Conservation (phyloP, 75 land plant species). For the Pseudotsuga menziesii region DNA sequence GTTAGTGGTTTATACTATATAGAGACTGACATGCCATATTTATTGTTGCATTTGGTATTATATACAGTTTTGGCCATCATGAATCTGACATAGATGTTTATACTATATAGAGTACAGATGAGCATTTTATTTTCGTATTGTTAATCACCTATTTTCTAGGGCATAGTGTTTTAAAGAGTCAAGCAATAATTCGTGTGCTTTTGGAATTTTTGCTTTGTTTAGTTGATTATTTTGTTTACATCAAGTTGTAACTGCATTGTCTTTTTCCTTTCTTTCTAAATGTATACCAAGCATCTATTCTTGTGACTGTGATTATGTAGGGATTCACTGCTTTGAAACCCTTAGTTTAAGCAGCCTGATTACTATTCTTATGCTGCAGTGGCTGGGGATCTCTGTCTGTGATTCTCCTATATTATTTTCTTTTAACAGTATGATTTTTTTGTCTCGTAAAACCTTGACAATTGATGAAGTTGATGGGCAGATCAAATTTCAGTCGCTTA, state of each 20-base stretch:
- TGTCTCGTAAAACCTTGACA: not conserved
- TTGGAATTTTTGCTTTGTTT: no score
- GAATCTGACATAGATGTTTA: not conserved
- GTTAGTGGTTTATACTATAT: not conserved
- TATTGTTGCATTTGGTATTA: not conserved
- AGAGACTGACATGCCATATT: not conserved
- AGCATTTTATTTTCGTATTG: no score
- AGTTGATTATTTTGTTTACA: no score
- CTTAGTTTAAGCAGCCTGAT: not conserved
- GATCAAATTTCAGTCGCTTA: constrained; percentile 64
- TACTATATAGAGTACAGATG: no score
- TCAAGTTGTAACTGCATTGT: no score
- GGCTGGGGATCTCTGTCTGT: not conserved
- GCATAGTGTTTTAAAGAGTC: no score
- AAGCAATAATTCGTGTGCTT: no score
- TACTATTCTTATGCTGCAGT: not conserved
- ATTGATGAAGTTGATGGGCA: constrained; percentile 23
- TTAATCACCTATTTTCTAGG: no score
- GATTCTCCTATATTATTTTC: not conserved
- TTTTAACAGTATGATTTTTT: not conserved
- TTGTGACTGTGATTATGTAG: not conserved
- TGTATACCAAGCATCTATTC: not conserved
- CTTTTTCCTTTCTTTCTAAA: no score
- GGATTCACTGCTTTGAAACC: not conserved
- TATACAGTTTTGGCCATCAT: constrained; percentile 5